Evolutionary conservation across 768 basidiomycete species (phyloP), one percentile per base, ranked within the genome.

Genomic region (Lactifluus hygrophoroides): DNA sequence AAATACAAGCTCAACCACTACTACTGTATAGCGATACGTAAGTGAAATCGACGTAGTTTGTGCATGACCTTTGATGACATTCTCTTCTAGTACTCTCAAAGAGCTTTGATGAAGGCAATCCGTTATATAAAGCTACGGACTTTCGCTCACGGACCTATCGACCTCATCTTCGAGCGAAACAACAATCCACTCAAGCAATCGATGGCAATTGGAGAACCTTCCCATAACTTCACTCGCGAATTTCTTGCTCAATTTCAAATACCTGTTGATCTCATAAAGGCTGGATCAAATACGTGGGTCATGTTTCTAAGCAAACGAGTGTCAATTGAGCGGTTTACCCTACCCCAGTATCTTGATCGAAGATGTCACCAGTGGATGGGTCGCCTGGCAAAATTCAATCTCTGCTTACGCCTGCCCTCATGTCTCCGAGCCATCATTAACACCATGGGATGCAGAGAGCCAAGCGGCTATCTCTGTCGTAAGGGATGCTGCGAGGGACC

Each of bases 111-210:
- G 77, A 92, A 92, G 69, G 77, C 81, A 28, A 74, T 86, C 7
- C 82, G 87, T 54, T 83, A 84, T 68, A 76, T 94, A 72, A 94
- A 93, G 71, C 66, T 94, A n/a, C 80, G 90, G 44, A 87, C 90
- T 1, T 80, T 83, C 49, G 83, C 82, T 59, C 71, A 68, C 1
- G 74, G 75, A 13, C 76, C 81, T 32, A 72, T 75, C 37, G 84
- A 85, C 58, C 72, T 93, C 17, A 80, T 81, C 10, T 70, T 88
- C 5, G 80, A 80, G 63, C 77, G 77, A 42, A 80, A 80, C 55
- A 75, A 76, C 58, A 91, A 93, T 66, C 89, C 88, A 1, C 75
- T 92, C 40, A 80, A 81, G 62, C 72, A 72, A 55, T 70, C 68
- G 8, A 70, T 88, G 40, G 67, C 74, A 3, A 70, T 86, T 2